Percentiles rank a stretch among this genome's conserved stretches.
Conservation (phyloP, 208 protist genomes). For the Angomonas ambiguus region DNA sequence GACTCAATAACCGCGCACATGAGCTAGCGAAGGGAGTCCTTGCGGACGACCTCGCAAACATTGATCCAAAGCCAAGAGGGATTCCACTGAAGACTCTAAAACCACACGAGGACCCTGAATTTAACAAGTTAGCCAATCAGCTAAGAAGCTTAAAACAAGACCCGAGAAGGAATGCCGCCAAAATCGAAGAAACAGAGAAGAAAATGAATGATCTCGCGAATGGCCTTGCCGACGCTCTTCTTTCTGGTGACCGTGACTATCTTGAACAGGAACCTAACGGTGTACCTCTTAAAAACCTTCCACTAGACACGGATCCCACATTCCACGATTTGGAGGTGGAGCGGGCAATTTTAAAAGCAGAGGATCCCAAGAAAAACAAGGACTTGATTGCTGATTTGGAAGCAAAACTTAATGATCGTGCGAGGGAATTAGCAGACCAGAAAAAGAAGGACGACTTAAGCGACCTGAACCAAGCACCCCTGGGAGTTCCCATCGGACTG, state of each 20-base stretch:
- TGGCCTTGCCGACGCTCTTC: constrained; percentile 29
- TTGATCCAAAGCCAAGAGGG: constrained; percentile 26
- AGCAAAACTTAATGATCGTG: constrained; percentile 61
- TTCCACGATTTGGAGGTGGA: constrained; percentile 70
- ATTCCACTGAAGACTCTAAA: constrained; percentile 21
- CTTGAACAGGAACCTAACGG: constrained; percentile 28
- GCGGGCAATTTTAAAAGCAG: constrained; percentile 52
- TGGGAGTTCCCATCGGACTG: constrained; percentile 42
- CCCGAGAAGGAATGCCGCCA: constrained; percentile 33
- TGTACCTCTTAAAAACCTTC: constrained; percentile 38
- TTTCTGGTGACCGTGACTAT: constrained; percentile 30
- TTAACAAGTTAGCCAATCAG: constrained; percentile 18
- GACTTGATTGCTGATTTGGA: constrained; percentile 52
- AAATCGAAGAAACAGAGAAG: constrained; percentile 57
- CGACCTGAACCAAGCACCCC: constrained; percentile 33
- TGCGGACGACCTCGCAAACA: constrained; percentile 12
- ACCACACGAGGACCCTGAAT: constrained; percentile 17
- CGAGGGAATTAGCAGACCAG: constrained; percentile 46
- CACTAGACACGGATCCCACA: constrained; percentile 46
- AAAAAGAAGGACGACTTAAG: constrained; percentile 52
- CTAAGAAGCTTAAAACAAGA: constrained; percentile 20
- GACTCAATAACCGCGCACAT: constrained; percentile 22
- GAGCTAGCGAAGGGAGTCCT: constrained; percentile 26
- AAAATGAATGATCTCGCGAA: constrained; percentile 56
- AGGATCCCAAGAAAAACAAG: constrained; percentile 46